Base-by-base conservation (phyloP, 2,329 filamentous ascomycete genomes). In the Trichoderma cornu-damae region DNA sequence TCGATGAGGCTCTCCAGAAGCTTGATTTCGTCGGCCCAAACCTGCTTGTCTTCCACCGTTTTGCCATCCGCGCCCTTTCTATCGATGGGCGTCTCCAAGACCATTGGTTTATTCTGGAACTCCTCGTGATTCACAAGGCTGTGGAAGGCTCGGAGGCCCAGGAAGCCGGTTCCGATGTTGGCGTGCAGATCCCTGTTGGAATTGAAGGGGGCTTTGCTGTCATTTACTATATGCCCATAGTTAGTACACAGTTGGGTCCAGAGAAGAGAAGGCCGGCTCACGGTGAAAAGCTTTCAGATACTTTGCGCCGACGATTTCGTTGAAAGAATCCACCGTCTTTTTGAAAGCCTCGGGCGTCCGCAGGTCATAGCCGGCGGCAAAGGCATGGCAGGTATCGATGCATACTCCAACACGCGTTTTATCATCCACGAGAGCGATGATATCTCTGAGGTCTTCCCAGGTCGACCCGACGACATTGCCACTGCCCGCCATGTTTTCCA, bases 1-100 rank as follows among this genome's bases (percentile, higher is more conserved):
- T 86, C 93, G 38, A 96, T 87, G 50, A 99, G 77, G 44, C 85
- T 85, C 73, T 99, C 94, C 4, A 99, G 80, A 62, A 97, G 77
- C 76, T 96, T 96, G 73, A 99, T 97, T 75, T 99, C 94, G 44
- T 86, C 80, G 1, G 92, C 91, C 92, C 93, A 97, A 14, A 96
- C 80, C 53, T 82, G 77, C 70, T 86, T 90, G 70, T 96, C 90
- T 67, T 96, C 88, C 35, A 85, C 71, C 26, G 79, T 78, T 70
- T 86, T 86, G 42, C 87, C 87, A 62, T 86, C 78, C 47, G 78
- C 74, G 16, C 82, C 85, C 44, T 83, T 82, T 35, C 80, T 79
- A 61, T 95, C 90, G 61, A 94, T 93, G 5, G 94, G 94, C n/a
- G 94, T 99, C 76, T 99, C 94, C 6, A 99, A 81, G 2, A 99